phyloP scores from a whole-genome alignment of 1,284 basidiomycete species.

The Porodaedalea pini region DNA sequence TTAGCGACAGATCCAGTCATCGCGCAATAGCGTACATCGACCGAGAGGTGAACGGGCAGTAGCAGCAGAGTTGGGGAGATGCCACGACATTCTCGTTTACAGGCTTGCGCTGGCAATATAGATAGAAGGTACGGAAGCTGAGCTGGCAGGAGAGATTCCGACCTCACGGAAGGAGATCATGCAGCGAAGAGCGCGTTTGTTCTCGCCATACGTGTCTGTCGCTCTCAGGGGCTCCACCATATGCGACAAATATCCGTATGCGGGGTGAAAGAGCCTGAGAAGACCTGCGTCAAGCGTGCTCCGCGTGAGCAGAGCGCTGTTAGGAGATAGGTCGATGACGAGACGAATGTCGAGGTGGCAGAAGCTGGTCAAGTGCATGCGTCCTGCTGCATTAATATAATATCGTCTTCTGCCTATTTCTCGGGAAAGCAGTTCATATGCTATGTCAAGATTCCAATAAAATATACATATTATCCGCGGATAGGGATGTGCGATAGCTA shows the following conservation, averaged over 20 bases:
- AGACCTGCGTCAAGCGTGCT: not conserved
- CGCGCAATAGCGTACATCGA: not conserved
- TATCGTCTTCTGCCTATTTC: slow-evolving; percentile 14
- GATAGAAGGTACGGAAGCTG: slow-evolving; percentile 10
- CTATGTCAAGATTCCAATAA: not conserved
- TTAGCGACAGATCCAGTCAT: not conserved
- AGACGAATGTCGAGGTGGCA: not conserved
- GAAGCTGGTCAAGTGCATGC: not conserved
- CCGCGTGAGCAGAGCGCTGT: not conserved
- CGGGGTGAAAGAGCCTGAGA: not conserved
- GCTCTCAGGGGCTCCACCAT: slow-evolving; percentile 18
- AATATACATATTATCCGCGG: slow-evolving; percentile 19
- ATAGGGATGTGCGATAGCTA: slow-evolving; percentile 5
- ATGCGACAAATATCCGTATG: slow-evolving; percentile 6
- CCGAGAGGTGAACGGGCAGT: not conserved
- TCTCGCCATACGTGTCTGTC: slow-evolving; percentile 1
- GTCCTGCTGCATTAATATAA: slow-evolving; percentile 7
- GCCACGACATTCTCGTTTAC: slow-evolving; percentile 5
- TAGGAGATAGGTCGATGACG: not conserved
- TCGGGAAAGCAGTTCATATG: slow-evolving; percentile 10
- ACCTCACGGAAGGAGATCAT: not conserved
- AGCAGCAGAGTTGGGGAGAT: slow-evolving; percentile 33
- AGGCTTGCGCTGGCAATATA: not conserved
- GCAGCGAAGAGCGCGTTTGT: not conserved
- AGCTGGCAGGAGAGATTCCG: slow-evolving; percentile 15